phyloP scores from a whole-genome alignment of 1,284 basidiomycete species.

The Trichosporon faecale region DNA sequence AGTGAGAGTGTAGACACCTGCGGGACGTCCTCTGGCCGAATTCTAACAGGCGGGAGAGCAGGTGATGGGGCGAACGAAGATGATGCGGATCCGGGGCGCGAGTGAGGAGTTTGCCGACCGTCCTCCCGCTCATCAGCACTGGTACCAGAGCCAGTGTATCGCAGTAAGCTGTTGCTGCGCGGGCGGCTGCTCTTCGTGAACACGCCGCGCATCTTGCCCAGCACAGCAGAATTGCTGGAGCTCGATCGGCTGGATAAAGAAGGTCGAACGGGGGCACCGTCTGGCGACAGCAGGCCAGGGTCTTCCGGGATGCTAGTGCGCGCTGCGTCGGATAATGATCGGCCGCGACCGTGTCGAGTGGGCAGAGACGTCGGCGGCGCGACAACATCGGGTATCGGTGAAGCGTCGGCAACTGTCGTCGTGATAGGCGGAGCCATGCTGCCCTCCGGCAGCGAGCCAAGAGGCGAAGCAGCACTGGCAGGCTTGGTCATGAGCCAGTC shows the following conservation, averaged over 20 bases:
- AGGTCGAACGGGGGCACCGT: conserved; percentile 7
- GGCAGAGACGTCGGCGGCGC: neutral
- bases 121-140: conserved; percentile 34
- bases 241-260: conserved; percentile 28
- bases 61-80: conserved; percentile 34
- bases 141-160: conserved; percentile 25
- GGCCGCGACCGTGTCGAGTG: conserved; percentile 19
- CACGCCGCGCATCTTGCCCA: conserved; percentile 42
- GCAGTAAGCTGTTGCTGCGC: conserved; percentile 37
- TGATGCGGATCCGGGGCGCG: conserved; percentile 28
- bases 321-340: conserved; percentile 22
- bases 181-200: conserved; percentile 35
- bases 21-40: conserved; percentile 26
- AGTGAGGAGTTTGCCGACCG: conserved; percentile 9
- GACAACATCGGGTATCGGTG: neutral
- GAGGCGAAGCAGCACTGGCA: conserved; percentile 5
- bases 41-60: conserved; percentile 20
- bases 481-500: conserved; percentile 24
- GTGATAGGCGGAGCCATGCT: conserved; percentile 13
- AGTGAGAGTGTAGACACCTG: conserved; percentile 27
- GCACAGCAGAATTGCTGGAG: conserved; percentile 43
- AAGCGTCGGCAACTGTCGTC: neutral
- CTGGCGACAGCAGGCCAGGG: conserved; percentile 13
- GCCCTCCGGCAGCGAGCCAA: conserved; percentile 12
- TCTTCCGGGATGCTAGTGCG: conserved; percentile 13